A percentile compares a stretch with the other conserved stretches of the same genome.
phyloP scores from a whole-genome alignment of 2,329 filamentous ascomycete genomes.

The Setomelanomma holmii region DNA sequence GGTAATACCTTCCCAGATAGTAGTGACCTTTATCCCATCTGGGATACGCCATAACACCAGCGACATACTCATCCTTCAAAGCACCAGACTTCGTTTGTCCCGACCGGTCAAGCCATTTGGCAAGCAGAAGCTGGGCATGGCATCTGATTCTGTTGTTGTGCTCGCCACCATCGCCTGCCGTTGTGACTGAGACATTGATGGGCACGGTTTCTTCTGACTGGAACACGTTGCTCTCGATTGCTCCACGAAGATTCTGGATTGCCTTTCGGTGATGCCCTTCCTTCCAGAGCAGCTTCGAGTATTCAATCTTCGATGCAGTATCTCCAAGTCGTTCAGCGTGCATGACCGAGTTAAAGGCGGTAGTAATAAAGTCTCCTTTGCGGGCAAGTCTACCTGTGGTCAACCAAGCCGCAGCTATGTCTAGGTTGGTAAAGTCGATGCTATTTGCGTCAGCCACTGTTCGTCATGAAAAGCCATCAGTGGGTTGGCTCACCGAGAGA shows the following conservation, averaged over 20 bases:
- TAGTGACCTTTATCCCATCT: slow-evolving; percentile 98
- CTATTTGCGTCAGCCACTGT: slow-evolving; percentile 34
- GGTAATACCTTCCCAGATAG: slow-evolving; percentile 95
- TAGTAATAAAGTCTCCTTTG: slow-evolving; percentile 81
- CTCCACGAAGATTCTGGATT: slow-evolving; percentile 86
- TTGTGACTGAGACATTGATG: slow-evolving; percentile 46
- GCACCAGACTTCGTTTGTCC: slow-evolving; percentile 87
- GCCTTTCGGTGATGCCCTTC: slow-evolving; percentile 94
- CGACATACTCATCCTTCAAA: slow-evolving; percentile 75
- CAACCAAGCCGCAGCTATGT: slow-evolving; percentile 86
- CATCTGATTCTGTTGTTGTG: slow-evolving; percentile 69
- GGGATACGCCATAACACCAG: slow-evolving; percentile 71
- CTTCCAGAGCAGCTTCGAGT: slow-evolving; percentile 90
- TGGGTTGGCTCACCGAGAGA: slow-evolving; percentile 65
- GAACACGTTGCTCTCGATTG: slow-evolving; percentile 83
- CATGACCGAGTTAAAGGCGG: slow-evolving; percentile 92
- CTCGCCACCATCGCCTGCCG: slow-evolving; percentile 46
- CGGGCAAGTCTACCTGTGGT: slow-evolving; percentile 83
- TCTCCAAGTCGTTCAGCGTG: slow-evolving; percentile 86
- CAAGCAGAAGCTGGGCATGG: slow-evolving; percentile 84
- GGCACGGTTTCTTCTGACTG: slow-evolving; percentile 54
- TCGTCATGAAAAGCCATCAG: background rate
- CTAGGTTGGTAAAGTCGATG: slow-evolving; percentile 69
- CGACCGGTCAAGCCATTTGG: slow-evolving; percentile 96
- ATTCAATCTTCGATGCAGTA: slow-evolving; percentile 88